A percentile compares a stretch with the other conserved stretches of the same genome.
Evolutionary conservation across 352 stramenopile species (phyloP).

Genomic region (Phytophthora cactorum): DNA sequence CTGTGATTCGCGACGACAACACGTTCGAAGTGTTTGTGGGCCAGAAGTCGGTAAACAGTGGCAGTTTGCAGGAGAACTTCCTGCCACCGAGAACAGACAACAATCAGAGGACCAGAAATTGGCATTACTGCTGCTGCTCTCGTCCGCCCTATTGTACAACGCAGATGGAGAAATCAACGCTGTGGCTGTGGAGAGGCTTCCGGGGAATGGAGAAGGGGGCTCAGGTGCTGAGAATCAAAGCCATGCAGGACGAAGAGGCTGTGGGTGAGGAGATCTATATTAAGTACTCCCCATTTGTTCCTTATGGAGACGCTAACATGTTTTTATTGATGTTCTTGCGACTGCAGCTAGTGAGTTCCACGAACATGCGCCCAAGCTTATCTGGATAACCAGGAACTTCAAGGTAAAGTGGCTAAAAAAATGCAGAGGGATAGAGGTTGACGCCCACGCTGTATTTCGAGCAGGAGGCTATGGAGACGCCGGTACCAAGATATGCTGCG

Average conservation of each 20-base stretch:
- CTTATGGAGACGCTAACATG: conserved; percentile 14
- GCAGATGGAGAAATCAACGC: conserved; percentile 60
- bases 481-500: conserved; percentile 49
- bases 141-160: conserved; percentile 66
- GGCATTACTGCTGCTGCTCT: conserved; percentile 63
- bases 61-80: conserved; percentile 87
- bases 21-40: conserved; percentile 94
- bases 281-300: background rate
- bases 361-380: conserved; percentile 57
- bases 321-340: conserved; percentile 12
- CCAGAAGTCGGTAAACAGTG: conserved; percentile 79
- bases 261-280: conserved; percentile 36
- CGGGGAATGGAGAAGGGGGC: conserved; percentile 43
- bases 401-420: conserved; percentile 77
- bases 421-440: conserved; percentile 46
- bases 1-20: conserved; percentile 91
- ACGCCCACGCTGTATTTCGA: conserved; percentile 62
- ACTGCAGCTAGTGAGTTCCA: conserved; percentile 47
- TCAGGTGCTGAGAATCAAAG: conserved; percentile 51
- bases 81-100: conserved; percentile 46
- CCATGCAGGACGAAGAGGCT: conserved; percentile 62
- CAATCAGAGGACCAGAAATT: conserved; percentile 24
- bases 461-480: conserved; percentile 59
- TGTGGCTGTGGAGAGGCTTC: conserved; percentile 47
- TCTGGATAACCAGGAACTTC: conserved; percentile 70